These are phyloP conservation scores for Schizophyllum commune DNA, from an alignment of 1,284 basidiomycete species.

Conservation along the genomic window DNA sequence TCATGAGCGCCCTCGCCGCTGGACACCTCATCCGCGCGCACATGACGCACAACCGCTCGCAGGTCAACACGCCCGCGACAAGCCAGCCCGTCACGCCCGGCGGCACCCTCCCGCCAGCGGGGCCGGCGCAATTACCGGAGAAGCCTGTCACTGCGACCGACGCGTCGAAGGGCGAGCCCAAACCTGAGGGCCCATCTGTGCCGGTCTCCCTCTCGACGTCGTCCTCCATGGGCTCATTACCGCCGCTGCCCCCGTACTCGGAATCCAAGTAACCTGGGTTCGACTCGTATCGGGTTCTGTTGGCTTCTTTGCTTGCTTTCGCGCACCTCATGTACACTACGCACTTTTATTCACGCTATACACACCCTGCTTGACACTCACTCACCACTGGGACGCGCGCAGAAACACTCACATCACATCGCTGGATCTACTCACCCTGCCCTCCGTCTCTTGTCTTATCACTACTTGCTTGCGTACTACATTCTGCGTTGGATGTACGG, in stretches of 20 bases:
- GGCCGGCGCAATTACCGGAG: constrained; percentile 2
- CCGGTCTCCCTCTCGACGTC: neutral
- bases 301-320: no score
- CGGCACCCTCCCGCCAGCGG: constrained; percentile 12
- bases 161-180: neutral
- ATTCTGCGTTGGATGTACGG: no score
- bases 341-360: no score
- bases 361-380: no score
- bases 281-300: no score
- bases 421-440: no score
- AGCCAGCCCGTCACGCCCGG: constrained; percentile 60
- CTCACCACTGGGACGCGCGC: no score
- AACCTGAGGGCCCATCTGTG: neutral
- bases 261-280: neutral
- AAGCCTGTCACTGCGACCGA: constrained; percentile 1
- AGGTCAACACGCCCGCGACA: constrained; percentile 57
- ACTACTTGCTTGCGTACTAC: no score
- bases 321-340: no score
- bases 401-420: no score
- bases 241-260: neutral
- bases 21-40: constrained; percentile 89
- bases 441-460: no score
- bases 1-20: constrained; percentile 85
- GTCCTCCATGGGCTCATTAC: neutral
- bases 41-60: constrained; percentile 76